phyloP scores from a whole-genome alignment of 257 asterid genomes.

The Solanum appendiculatum region DNA sequence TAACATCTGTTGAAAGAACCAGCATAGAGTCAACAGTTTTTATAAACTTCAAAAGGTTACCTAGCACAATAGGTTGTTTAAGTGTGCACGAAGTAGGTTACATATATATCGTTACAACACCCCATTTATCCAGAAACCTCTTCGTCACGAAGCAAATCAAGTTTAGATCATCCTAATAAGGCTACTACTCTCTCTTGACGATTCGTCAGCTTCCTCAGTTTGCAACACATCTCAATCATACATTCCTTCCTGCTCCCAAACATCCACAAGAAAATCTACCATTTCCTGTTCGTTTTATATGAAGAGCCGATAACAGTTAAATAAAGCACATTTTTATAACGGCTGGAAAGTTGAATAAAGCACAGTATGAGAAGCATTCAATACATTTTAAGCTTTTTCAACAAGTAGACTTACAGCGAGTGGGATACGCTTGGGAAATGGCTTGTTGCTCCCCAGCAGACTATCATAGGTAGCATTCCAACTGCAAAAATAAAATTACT shows the following conservation, averaged over 20 bases:
- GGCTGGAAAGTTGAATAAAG: background rate
- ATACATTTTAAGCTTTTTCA: background rate
- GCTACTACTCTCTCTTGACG: background rate
- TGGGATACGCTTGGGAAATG: conserved; percentile 65
- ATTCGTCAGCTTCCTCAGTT: background rate
- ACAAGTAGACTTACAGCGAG: conserved; percentile 48
- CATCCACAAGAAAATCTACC: conserved; percentile 74
- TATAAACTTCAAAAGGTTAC: background rate
- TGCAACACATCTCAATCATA: conserved; percentile 32
- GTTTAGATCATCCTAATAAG: background rate
- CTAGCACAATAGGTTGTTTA: background rate
- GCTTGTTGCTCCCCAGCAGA: conserved; percentile 74
- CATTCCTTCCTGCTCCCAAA: conserved; percentile 84
- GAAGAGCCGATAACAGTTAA: background rate
- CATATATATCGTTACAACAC: background rate
- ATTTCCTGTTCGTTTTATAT: conserved; percentile 48
- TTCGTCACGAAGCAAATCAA: background rate
- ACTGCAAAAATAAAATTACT: conserved; percentile 50
- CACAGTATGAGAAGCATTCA: background rate
- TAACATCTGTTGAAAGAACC: background rate
- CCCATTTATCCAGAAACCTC: background rate
- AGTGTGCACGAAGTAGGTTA: background rate
- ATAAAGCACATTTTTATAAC: background rate
- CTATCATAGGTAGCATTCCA: conserved; percentile 80
- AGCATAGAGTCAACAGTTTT: background rate